A percentile compares a stretch with the other conserved stretches of the same genome.
Evolutionary conservation across 2,329 filamentous ascomycete species (phyloP).

Genomic region (Sphaerulina populicola): DNA sequence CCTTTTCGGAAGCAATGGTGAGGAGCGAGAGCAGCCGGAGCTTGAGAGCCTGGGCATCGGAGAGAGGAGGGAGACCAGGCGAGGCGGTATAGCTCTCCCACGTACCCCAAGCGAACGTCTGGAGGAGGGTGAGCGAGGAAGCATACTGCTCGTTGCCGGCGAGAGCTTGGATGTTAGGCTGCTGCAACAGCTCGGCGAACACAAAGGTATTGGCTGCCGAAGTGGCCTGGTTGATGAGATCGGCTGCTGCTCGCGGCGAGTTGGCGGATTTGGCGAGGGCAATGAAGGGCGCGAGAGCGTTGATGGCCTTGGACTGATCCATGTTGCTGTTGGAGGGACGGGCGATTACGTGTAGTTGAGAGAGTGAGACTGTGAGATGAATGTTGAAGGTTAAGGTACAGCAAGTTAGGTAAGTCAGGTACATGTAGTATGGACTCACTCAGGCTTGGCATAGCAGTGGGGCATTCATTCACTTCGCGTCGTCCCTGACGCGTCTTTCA

Average conservation of each 20-base stretch:
- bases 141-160: constrained; percentile 54
- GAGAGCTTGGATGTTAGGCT: constrained; percentile 69
- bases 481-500: too few relatives aligned
- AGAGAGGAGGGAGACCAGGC: constrained; percentile 58
- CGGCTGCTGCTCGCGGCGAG: constrained; percentile 73
- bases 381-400: too few relatives aligned
- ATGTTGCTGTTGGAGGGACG: constrained; percentile 38
- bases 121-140: constrained; percentile 60
- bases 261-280: constrained; percentile 78
- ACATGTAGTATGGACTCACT: too few relatives aligned
- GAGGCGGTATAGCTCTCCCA: constrained; percentile 63
- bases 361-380: not conserved
- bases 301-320: constrained; percentile 60
- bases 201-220: constrained; percentile 84
- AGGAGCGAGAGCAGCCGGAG: constrained; percentile 85
- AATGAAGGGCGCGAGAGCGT: constrained; percentile 71
- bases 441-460: not conserved
- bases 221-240: constrained; percentile 79
- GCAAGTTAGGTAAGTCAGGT: too few relatives aligned
- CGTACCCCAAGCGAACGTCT: constrained; percentile 88
- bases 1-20: constrained; percentile 58
- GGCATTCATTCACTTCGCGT: not conserved
- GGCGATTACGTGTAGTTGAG: not conserved
- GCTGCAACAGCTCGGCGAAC: constrained; percentile 85
- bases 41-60: constrained; percentile 66